Evolutionary conservation across 2,329 filamentous ascomycete genomes (phyloP).

Genomic region (Fusarium guadeloupense): DNA sequence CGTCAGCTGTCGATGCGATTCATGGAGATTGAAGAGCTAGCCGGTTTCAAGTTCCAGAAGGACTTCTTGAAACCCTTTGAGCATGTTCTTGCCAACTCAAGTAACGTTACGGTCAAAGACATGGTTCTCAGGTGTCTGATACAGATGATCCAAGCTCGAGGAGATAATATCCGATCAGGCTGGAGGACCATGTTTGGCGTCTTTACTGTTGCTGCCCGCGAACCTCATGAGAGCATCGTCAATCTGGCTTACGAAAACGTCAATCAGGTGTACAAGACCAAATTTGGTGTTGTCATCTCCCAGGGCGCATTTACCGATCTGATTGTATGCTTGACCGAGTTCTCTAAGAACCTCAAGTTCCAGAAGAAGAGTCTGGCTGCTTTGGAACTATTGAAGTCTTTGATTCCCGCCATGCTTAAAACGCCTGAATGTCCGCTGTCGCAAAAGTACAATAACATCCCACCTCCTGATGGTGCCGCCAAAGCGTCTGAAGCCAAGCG

Average conservation of each 20-base stretch:
- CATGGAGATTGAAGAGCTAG: conserved; percentile 96
- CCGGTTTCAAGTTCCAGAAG: conserved; percentile 99
- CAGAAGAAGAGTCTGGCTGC: conserved; percentile 98
- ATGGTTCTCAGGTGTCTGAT: conserved; percentile 96
- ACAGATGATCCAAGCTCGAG: conserved; percentile 98
- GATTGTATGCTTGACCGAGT: conserved; percentile 95
- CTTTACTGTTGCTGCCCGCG: conserved; percentile 93
- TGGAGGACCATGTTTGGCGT: conserved; percentile 99
- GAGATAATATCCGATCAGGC: conserved; percentile 95
- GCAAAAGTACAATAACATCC: conserved; percentile 60
- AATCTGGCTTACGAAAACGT: conserved; percentile 98
- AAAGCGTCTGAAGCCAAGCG: conserved; percentile 57
- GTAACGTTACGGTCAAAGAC: conserved; percentile 92
- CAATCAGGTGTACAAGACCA: conserved; percentile 91
- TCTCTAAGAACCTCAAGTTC: conserved; percentile 98
- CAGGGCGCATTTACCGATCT: conserved; percentile 97
- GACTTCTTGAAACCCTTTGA: conserved; percentile 99
- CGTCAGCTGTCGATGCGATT: conserved; percentile 98
- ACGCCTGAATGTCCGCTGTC: conserved; percentile 95
- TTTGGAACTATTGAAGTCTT: conserved; percentile 92
- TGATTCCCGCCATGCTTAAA: conserved; percentile 92
- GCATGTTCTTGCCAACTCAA: conserved; percentile 94
- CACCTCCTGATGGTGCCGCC: conserved; percentile 55
- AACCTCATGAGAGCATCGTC: conserved; percentile 94
- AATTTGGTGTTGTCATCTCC: conserved; percentile 94